These are phyloP conservation scores for Oidium heveae DNA, from an alignment of 2,329 filamentous ascomycete species.

Conservation along the genomic window DNA sequence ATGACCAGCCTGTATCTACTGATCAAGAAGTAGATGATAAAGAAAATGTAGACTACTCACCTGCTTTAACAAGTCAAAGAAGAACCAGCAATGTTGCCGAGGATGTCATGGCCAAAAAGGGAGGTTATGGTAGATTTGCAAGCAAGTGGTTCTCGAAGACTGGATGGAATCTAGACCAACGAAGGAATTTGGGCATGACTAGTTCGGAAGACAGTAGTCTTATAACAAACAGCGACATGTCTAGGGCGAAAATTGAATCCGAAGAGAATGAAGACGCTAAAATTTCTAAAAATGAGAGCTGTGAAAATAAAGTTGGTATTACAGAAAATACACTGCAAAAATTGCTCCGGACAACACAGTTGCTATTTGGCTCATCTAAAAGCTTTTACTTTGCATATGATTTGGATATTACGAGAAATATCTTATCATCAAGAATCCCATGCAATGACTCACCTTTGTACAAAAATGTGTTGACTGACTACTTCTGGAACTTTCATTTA, in stretches of 20 bases:
- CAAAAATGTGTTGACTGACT: constrained; percentile 47
- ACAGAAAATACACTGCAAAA: constrained; percentile 42
- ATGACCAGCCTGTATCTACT: neutral
- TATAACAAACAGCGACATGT: neutral
- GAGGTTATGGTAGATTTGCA: constrained; percentile 72
- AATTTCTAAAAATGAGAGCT: constrained; percentile 1
- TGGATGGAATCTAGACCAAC: constrained; percentile 52
- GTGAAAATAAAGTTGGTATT: constrained; percentile 3
- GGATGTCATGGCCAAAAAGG: constrained; percentile 64
- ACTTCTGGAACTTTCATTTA: constrained; percentile 78
- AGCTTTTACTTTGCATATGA: constrained; percentile 97
- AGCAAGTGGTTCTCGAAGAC: constrained; percentile 74
- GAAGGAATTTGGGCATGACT: constrained; percentile 44
- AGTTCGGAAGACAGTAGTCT: constrained; percentile 13
- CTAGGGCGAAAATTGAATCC: neutral
- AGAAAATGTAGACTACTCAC: neutral
- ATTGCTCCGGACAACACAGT: constrained; percentile 55
- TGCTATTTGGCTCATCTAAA: constrained; percentile 56
- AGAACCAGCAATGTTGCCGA: constrained; percentile 44
- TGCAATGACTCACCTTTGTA: constrained; percentile 35
- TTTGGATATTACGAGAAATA: constrained; percentile 57
- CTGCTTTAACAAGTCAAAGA: constrained; percentile 4
- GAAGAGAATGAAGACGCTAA: neutral
- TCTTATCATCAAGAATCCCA: constrained; percentile 18
- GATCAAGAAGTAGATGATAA: neutral